phyloP scores from a whole-genome alignment of 768 basidiomycete species.

The Tulasnella calospora region DNA sequence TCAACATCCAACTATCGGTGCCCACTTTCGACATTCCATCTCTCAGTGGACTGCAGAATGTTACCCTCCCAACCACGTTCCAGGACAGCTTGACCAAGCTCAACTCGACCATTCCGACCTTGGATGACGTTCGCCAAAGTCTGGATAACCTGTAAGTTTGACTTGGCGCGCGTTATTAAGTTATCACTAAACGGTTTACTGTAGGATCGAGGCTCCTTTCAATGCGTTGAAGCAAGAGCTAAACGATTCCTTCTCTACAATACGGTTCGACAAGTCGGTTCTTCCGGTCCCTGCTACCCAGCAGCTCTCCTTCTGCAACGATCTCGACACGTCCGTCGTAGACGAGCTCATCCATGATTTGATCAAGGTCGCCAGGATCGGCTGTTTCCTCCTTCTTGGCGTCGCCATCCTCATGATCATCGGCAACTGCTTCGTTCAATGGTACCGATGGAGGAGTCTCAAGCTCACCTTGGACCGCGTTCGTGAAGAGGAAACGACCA shows the following conservation, averaged over 20 bases:
- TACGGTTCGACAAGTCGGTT: constrained; percentile 63
- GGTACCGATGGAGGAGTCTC: constrained; percentile 81
- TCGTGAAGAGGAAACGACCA: constrained; percentile 64
- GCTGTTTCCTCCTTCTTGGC: constrained; percentile 64
- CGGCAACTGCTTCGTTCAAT: constrained; percentile 71
- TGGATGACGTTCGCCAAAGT: constrained; percentile 65
- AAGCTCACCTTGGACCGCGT: constrained; percentile 61
- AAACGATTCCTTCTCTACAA: constrained; percentile 73
- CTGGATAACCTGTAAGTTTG: constrained; percentile 61
- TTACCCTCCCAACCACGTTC: constrained; percentile 75
- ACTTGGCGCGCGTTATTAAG: neutral
- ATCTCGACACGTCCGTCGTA: constrained; percentile 76
- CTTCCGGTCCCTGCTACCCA: constrained; percentile 74
- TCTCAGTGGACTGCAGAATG: constrained; percentile 65
- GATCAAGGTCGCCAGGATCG: constrained; percentile 73
- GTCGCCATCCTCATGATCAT: constrained; percentile 68
- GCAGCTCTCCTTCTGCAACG: constrained; percentile 65
- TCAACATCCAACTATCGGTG: constrained; percentile 49
- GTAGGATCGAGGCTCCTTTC: constrained; percentile 78
- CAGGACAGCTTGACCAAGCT: constrained; percentile 66
- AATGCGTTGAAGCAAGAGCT: constrained; percentile 83
- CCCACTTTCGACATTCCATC: constrained; percentile 74
- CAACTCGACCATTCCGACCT: constrained; percentile 74
- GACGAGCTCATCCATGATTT: constrained; percentile 80
- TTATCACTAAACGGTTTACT: constrained; percentile 11